Evolutionary conservation across 495 filamentous ascomycete species (phyloP), one percentile per base, ranked within the genome.

Genomic region (Aspergillus indologenus): DNA sequence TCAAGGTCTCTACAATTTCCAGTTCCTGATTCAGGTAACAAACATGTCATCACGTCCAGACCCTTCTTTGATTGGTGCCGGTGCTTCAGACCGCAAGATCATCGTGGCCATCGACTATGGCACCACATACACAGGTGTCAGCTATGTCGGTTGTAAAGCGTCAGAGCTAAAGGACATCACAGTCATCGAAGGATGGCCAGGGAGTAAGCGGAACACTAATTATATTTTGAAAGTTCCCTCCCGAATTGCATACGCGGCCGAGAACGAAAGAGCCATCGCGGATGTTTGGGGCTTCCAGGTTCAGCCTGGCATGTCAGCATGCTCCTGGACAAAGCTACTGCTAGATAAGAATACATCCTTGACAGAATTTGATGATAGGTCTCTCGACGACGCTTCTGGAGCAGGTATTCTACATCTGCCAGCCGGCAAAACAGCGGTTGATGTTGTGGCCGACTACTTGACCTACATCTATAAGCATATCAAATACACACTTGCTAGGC

Each of bases 371-470:
- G 54, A 63, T 34, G 57, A 68, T 21, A 5, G 48, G 12, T 29
- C 43, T 12, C 44, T 65, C 0, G 49, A 60, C 0, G 21, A 54
- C 15, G 60, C 58, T 6, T 42, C 45, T 6, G 20, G 53, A 15
- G 44, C 50, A 2, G 53, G 62, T 2, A 51, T 58, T 19, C 15
- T 68, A 12, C 45, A 61, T 20, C 45, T 65, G 7, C 65, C 63
- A 0, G 54, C 49, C 9, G 50, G 45, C 0, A 61, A 56, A 26
- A 70, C 58, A 3, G 61, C 71, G 0, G 68, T 73, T 5, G 70
- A 73, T n/a, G 53, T 80, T 8, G 68, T 69, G 12, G 61, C 65
- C 1, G 72, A 77, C 61, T 86, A 78, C 57, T 62, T 84, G 2
- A 50, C 56, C 0, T 64, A 72, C 3, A 66, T 86, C 4, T 73